Base-by-base conservation (phyloP, 164 flowering plant genomes). In the Protea cynaroides region DNA sequence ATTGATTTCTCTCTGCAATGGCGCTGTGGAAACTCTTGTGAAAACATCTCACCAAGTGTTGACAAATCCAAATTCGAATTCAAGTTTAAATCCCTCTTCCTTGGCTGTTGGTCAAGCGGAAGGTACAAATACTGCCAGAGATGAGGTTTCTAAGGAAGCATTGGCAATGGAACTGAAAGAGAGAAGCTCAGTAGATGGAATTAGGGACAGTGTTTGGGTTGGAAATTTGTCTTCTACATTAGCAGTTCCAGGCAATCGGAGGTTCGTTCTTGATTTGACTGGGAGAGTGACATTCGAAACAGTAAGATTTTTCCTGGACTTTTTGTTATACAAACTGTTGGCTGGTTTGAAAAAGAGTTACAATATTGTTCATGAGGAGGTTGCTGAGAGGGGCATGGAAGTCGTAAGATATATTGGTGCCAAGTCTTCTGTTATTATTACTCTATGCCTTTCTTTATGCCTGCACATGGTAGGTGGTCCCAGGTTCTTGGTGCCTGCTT, bases 271-370 rank as follows among this genome's bases (percentile, higher is more conserved):
- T 19, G 95, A 91, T 75, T 78, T 94, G 69, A 94, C 98, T 4
- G 98, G 98, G 44, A 85, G 95, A 71, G 97, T 91, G 64, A 89
- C 98, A 14, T 84, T 84, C 66, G 98, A 91, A 64, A 85, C 96
- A 0, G 78, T 86, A 14, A 79, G 86, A 69, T 89, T 96, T 10
- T 49, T 89, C 34, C 73, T 86, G 47, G 95, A 83, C 67, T 83
- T 87, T 61, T 14, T 83, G 66, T 25, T 82, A 65, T 80, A 80
- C 85, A 89, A 80, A 75, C 13, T 83, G 10, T 71, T 67, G 14
- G 88, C 85, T 52, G 86, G 84, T 37, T 53, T 89, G 59, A 87
- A 75, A 63, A 83, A 79, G 64, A 78, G 96, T 58, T 4, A 68
- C 47, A 61, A 56, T 64, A 74, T 78, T 12, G 84, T 76, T 59